Base-by-base conservation (phyloP, 306 rosid genomes). In the Citrullus colocynthis region DNA sequence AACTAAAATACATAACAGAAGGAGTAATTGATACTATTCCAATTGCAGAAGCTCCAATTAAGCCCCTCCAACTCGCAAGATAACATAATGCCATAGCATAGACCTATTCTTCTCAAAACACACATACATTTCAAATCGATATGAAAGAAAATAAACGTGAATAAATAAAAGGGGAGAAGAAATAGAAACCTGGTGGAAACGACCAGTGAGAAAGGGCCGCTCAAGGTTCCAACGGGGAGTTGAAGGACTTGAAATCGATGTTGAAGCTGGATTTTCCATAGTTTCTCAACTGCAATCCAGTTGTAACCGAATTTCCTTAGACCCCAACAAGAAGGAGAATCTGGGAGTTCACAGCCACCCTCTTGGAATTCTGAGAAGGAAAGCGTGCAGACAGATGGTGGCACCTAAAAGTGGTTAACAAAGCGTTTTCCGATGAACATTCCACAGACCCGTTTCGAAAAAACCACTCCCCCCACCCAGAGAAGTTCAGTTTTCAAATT, bases 201-300 rank as follows among this genome's bases (percentile, higher is more conserved):
- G 87, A 69, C 90, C 90, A 17, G 88, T 87, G 79, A 87, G 90
- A 80, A 85, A 87, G 2, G 90, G 90, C 76, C 90, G 65, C 24
- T 85, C 87, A 57, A 87, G 79, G 69, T 87, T 85, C 90, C 90
- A 87, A 45, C 83, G 87, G 54, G 90, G 90, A 20, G 90, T 83
- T 7, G 87, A 83, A 45, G 86, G 84, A 74, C 79, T 80, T 37
- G 84, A 79, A 28, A 70, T 51, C 37, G 78, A 54, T 9, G 80
- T 59, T 14, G 83, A 55, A 10, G 78, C 45, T 14, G 76, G 41
- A 66, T 30, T 84, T 77, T 84, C 87, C 87, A 84, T 84, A 18
- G 59, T 24, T 32, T 41, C 65, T 62, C 62, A 74, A 74, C 75
- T 48, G 11, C 57, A 24, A 70, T 2, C 13, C 57, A 24, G 57